Percentiles rank a stretch among this genome's conserved stretches.
Evolutionary conservation across 768 basidiomycete species (phyloP).

Genomic region (Calvatia gigantea): DNA sequence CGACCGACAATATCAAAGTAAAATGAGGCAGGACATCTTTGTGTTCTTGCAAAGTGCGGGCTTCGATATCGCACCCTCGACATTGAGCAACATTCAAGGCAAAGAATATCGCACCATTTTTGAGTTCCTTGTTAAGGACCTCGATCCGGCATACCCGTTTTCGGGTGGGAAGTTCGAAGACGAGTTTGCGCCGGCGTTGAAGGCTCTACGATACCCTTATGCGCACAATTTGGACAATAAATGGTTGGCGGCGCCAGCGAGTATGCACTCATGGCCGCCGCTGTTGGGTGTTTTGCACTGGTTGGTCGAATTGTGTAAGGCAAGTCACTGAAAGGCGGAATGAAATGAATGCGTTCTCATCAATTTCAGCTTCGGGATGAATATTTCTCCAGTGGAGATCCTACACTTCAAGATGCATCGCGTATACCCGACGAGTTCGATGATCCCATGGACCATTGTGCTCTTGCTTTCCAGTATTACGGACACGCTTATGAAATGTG

Average conservation of each 20-base stretch:
- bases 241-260: constrained; percentile 84
- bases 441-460: constrained; percentile 68
- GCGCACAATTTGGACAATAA: constrained; percentile 76
- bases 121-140: constrained; percentile 63
- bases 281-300: constrained; percentile 89
- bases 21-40: constrained; percentile 76
- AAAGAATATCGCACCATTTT: constrained; percentile 88
- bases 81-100: constrained; percentile 73
- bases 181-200: constrained; percentile 74
- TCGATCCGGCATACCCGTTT: constrained; percentile 71
- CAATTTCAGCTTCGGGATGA: constrained; percentile 33
- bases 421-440: constrained; percentile 74
- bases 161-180: constrained; percentile 63
- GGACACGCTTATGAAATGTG: constrained; percentile 65
- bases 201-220: constrained; percentile 79
- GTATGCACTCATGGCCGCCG: constrained; percentile 89
- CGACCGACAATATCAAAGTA: constrained; percentile 66
- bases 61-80: constrained; percentile 65
- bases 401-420: constrained; percentile 60
- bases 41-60: constrained; percentile 64
- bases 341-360: not conserved
- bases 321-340: constrained; percentile 29
- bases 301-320: constrained; percentile 85
- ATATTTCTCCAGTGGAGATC: constrained; percentile 61
- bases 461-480: constrained; percentile 75